These are phyloP conservation scores for Diaporthe australafricana DNA, from an alignment of 2,329 filamentous ascomycete genomes.

Conservation along the genomic window DNA sequence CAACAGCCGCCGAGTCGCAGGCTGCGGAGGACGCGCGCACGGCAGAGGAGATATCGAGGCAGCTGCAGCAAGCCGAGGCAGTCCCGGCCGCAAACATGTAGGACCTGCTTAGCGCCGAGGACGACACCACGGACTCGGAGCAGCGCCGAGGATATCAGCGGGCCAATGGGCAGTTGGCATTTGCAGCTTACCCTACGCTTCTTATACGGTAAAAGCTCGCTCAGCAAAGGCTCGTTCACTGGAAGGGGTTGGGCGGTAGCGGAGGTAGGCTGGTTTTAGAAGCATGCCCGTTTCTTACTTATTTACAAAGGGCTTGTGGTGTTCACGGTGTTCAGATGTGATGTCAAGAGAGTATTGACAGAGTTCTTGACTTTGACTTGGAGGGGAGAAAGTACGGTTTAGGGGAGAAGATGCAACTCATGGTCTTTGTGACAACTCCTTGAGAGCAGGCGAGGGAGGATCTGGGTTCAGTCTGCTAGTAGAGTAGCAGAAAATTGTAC, in stretches of 20 bases:
- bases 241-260: not conserved
- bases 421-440: not conserved
- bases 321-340: constrained; percentile 23
- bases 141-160: not conserved
- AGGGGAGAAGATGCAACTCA: not conserved
- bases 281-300: constrained; percentile 8
- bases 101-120: constrained; percentile 28
- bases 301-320: constrained; percentile 13
- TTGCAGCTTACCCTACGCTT: not conserved
- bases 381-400: not conserved
- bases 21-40: constrained; percentile 56
- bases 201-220: not conserved
- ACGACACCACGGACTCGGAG: not conserved
- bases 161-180: not conserved
- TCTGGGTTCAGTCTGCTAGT: not conserved
- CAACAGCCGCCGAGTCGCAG: constrained; percentile 49
- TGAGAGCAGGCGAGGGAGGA: not conserved
- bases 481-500: constrained; percentile 23
- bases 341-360: not conserved
- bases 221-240: not conserved
- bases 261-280: constrained; percentile 7
- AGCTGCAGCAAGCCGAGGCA: constrained; percentile 57
- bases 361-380: not conserved
- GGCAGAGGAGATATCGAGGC: constrained; percentile 66
- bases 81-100: constrained; percentile 49